Conservation (phyloP, 345 rosid genomes). For the Isatis tinctoria region DNA sequence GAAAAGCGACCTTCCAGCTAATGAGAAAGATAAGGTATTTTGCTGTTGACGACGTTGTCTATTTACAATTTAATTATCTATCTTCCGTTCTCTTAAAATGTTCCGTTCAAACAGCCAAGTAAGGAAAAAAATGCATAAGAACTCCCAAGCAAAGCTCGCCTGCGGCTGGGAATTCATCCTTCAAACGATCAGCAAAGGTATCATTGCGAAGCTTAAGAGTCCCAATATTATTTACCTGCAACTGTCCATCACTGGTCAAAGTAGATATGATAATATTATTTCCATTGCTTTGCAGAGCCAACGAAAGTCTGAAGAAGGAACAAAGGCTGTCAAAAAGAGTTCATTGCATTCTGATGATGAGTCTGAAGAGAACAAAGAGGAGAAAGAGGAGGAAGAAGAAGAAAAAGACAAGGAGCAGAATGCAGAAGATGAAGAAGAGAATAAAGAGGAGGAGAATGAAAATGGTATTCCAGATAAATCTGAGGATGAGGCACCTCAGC, state of each 20-base stretch:
- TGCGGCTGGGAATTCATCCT: constrained; percentile 30
- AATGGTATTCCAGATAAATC: constrained; percentile 45
- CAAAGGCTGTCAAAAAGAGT: constrained; percentile 35
- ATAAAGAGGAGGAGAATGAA: constrained; percentile 47
- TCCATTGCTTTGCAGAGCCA: constrained; percentile 43
- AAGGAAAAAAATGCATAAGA: constrained; percentile 75
- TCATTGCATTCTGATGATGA: constrained; percentile 50
- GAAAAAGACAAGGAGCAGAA: constrained; percentile 54
- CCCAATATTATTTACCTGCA: neutral
- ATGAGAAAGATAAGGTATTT: constrained; percentile 69
- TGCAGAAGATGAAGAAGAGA: constrained; percentile 41
- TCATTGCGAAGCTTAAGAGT: neutral
- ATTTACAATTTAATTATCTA: neutral
- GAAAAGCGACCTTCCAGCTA: constrained; percentile 54
- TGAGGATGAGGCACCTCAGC: constrained; percentile 41
- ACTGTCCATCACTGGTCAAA: neutral
- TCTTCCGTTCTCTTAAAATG: neutral
- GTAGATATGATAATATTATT: neutral
- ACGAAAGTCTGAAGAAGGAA: constrained; percentile 47
- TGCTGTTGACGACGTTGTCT: neutral
- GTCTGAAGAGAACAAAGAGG: constrained; percentile 44
- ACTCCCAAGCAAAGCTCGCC: constrained; percentile 44
- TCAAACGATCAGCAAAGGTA: constrained; percentile 31
- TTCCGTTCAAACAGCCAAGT: constrained; percentile 42
- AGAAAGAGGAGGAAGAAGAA: constrained; percentile 41